These are phyloP conservation scores for Erysimum cheiranthoides DNA, from an alignment of 345 rosid genomes.

Conservation along the genomic window DNA sequence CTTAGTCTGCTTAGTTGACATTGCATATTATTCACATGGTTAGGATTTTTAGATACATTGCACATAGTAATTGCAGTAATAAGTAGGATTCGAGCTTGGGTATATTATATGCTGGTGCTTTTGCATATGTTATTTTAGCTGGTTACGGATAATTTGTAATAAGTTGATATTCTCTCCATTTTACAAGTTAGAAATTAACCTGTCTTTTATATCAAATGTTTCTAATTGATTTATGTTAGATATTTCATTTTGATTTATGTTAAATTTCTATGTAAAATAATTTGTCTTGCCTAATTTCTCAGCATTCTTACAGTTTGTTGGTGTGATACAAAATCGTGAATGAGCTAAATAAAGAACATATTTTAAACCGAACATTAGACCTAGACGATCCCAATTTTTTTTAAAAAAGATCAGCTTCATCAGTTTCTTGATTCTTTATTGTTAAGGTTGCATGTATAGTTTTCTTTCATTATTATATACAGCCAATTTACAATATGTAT, in stretches of 20 bases:
- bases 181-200: background rate
- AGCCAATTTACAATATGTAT: background rate
- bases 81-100: background rate
- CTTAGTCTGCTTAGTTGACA: conserved; percentile 35
- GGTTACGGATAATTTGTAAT: background rate
- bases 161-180: conserved; percentile 10
- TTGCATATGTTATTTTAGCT: conserved; percentile 9
- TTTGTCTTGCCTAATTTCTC: background rate
- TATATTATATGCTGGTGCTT: conserved; percentile 2
- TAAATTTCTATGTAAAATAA: background rate
- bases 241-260: background rate
- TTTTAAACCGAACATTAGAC: background rate
- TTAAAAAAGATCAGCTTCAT: background rate
- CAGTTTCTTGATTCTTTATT: background rate
- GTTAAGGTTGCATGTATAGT: background rate
- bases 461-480: background rate
- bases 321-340: background rate
- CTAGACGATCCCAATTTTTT: background rate
- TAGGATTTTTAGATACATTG: conserved; percentile 22
- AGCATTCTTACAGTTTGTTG: background rate
- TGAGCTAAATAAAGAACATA: background rate
- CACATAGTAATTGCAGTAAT: conserved; percentile 8
- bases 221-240: background rate
- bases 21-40: conserved; percentile 13
- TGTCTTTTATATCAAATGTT: background rate